These are phyloP conservation scores for Cryphonectria nitschkei DNA, from an alignment of 2,329 filamentous ascomycete genomes.

Conservation along the genomic window DNA sequence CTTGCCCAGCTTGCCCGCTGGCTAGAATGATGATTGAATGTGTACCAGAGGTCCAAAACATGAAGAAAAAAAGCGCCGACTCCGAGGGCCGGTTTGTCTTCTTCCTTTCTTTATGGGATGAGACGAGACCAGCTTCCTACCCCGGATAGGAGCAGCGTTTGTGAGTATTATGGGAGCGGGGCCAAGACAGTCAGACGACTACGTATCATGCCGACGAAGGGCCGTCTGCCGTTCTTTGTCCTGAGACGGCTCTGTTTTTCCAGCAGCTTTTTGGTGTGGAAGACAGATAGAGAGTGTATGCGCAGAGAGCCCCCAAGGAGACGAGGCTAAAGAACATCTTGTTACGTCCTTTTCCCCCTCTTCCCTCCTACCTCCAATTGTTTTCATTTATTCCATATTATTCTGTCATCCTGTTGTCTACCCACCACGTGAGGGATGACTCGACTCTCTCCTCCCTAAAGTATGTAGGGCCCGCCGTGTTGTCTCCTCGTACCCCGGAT, in stretches of 20 bases:
- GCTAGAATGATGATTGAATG: background rate
- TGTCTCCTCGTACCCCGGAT: background rate
- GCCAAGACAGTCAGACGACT: conserved; percentile 3
- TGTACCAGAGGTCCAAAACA: background rate
- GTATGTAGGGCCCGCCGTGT: background rate
- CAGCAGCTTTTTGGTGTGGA: background rate
- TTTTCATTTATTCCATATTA: background rate
- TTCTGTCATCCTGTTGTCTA: background rate
- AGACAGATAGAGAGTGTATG: too few relatives aligned
- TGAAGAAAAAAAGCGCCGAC: background rate
- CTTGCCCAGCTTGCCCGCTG: background rate
- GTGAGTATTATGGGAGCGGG: background rate
- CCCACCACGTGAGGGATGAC: background rate
- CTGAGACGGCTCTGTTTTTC: background rate
- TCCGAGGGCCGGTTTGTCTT: background rate
- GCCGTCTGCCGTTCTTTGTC: background rate
- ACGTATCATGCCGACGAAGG: conserved; percentile 3
- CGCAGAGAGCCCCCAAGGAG: too few relatives aligned
- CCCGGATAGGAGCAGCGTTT: background rate
- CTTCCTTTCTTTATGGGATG: background rate
- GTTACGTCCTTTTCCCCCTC: background rate
- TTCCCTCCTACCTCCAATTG: too few relatives aligned
- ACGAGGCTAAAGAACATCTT: too few relatives aligned
- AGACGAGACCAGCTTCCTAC: conserved; percentile 2
- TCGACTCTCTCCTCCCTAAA: background rate